These are phyloP conservation scores for Lachnellula willkommii DNA, from an alignment of 2,329 filamentous ascomycete species.

Conservation along the genomic window DNA sequence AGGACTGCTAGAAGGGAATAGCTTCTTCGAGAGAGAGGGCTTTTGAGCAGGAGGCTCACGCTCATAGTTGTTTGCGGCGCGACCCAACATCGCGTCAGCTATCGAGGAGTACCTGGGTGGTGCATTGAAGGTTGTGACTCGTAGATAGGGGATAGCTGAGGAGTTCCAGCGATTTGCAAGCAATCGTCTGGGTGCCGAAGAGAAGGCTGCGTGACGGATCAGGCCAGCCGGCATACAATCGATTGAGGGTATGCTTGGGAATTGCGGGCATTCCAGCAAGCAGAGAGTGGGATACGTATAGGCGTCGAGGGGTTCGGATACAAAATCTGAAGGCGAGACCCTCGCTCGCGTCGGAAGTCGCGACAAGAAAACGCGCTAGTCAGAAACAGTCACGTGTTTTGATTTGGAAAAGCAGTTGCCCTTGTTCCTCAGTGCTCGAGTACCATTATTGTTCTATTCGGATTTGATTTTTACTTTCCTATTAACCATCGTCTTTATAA, in stretches of 20 bases:
- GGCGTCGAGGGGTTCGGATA: neutral
- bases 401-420: too few relatives aligned
- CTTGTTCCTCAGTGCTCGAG: too few relatives aligned
- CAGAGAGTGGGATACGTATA: neutral
- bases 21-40: slow-evolving; percentile 39
- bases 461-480: too few relatives aligned
- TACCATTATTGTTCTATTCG: too few relatives aligned
- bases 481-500: too few relatives aligned
- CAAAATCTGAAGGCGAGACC: neutral
- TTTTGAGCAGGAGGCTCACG: slow-evolving; percentile 21
- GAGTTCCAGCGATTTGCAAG: slow-evolving; percentile 27
- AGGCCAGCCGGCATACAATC: slow-evolving; percentile 31
- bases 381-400: neutral
- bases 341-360: slow-evolving; percentile 7
- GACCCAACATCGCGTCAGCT: slow-evolving; percentile 32
- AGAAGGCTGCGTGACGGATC: slow-evolving; percentile 21
- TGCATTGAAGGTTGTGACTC: slow-evolving; percentile 18
- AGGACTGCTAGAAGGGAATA: slow-evolving; percentile 55
- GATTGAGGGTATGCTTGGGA: slow-evolving; percentile 11
- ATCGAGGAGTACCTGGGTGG: slow-evolving; percentile 26
- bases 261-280: slow-evolving; percentile 15
- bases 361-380: slow-evolving; percentile 2
- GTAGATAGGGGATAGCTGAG: slow-evolving; percentile 8
- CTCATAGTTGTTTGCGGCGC: slow-evolving; percentile 23
- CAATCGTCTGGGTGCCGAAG: slow-evolving; percentile 23